A percentile compares a stretch with the other conserved stretches of the same genome.
phyloP scores from a whole-genome alignment of 169 alveolate species.

The Plasmodium relictum region DNA sequence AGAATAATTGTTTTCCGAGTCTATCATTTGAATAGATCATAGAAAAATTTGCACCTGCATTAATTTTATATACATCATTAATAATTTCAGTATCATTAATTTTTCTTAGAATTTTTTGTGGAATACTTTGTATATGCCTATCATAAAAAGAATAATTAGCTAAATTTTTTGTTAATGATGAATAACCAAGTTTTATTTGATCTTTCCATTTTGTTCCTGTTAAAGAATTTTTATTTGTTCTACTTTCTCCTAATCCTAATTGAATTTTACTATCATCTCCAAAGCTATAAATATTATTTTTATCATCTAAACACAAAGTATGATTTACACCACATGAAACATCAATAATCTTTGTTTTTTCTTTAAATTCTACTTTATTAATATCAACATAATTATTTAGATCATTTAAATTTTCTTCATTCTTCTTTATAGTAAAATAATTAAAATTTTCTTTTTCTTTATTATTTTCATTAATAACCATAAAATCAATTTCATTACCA shows the following conservation, averaged over 20 bases:
- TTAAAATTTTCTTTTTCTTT: too few species aligned
- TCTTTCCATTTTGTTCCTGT: slow-evolving; percentile 75
- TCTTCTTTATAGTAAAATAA: neutral
- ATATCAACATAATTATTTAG: slow-evolving; percentile 31
- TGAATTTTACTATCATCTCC: slow-evolving; percentile 78
- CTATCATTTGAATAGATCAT: slow-evolving; percentile 71
- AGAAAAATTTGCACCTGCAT: slow-evolving; percentile 69
- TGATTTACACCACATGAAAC: slow-evolving; percentile 74
- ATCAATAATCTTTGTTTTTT: slow-evolving; percentile 60
- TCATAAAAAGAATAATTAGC: slow-evolving; percentile 77
- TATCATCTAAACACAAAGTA: slow-evolving; percentile 66
- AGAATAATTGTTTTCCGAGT: slow-evolving; percentile 69
- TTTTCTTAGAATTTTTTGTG: slow-evolving; percentile 61
- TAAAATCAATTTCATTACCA: too few species aligned
- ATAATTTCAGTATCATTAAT: slow-evolving; percentile 62
- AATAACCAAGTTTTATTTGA: slow-evolving; percentile 71
- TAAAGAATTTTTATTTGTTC: slow-evolving; percentile 75
- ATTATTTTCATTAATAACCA: too few species aligned
- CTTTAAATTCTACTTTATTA: slow-evolving; percentile 65
- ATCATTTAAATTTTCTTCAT: too few species aligned
- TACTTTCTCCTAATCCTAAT: slow-evolving; percentile 74
- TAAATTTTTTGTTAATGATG: slow-evolving; percentile 67
- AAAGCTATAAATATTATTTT: slow-evolving; percentile 69
- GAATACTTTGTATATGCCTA: slow-evolving; percentile 76
- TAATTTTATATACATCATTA: slow-evolving; percentile 62